Base-by-base conservation (phyloP, 225 moss, liverwort and hornwort genomes). In the Bryum argenteum region DNA sequence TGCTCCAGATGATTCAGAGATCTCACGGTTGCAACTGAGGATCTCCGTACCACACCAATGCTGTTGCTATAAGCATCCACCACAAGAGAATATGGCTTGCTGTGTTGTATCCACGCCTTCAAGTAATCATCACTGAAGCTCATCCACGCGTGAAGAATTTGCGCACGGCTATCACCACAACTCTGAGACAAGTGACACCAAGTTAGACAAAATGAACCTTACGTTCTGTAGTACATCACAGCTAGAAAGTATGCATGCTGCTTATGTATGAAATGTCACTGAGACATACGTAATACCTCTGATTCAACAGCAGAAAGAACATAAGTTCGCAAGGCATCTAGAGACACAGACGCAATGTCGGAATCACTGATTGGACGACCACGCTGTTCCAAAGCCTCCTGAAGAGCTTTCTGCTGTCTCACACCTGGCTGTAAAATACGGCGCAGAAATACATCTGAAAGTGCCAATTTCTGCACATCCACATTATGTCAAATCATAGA, bases 391-490 rank as follows among this genome's bases (percentile, higher is more conserved):
- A 98, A 71, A 71, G 89, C 87, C 37, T 89, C 84, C 79, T 88
- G 88, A 60, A 98, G 91, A 64, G 94, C 79, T 48, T 83, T 82
- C 58, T 80, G 88, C 64, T 92, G 91, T 42, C 94, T 84, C 8
- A 94, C 81, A 69, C 94, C 94, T 26, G 94, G 94, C 76, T 98
- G 94, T 74, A 98, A 74, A 19, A 98, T 85, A 66, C 94, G 88
- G 82, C 89, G 88, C 38, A 98, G 70, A 67, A 94, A 98, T 48
- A 98, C 75, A 71, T 82, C 82, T 72, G 94, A 80, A 70, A 94
- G 83, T 20, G 84, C 12, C 72, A 84, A 69, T 69, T 79, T 80
- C 88, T 88, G 88, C 70, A 76, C 42, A 67, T 67, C 84, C 77
- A 77, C 80, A 67, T 39, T 8, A 42, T 45, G 73, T 79, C 72